Base-by-base conservation (phyloP, 1,139 yeast species). In the Kodamaea derodonti region DNA sequence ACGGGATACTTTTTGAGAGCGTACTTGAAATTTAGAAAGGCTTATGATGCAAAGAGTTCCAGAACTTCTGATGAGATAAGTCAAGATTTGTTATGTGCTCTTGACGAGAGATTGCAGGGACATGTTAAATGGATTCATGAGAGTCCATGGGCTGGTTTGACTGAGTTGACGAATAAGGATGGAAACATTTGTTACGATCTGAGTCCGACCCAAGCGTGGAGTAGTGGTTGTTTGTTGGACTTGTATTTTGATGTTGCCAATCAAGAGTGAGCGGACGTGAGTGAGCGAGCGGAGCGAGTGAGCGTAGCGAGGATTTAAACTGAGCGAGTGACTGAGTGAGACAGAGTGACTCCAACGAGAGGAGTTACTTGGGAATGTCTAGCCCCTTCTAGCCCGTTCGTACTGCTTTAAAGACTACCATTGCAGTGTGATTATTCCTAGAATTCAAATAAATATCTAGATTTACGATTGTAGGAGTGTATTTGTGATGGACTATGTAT, bases 161-260 rank as follows among this genome's bases (percentile, higher is more conserved):
- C 97, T 0, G 98, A 92, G 56, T 69, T 92, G 52, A 88, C 97
- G 5, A 88, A 92, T 54, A 86, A 84, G 58, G 81, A 84, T 50
- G 97, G 97, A 4, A 79, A 67, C 26, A 48, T 80, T 10, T 92
- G 97, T 57, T 51, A 58, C 12, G 98, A 92, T 56, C 85, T 95
- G 2, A 84, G 95, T 46, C 96, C 97, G 3, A 81, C 97, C 0
- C 98, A 92, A 57, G 97, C 97, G 0, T 92, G 98, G 98, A 84
- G 95, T 53, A 65, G 88, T 0, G 83, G 94, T 3, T 85, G 96
- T 49, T 62, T 92, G 41, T 62, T 92, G 33, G 97, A 92, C 54
- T 62, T 92, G 39, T 84, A 80, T 58, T 71, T 72, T 45, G 95
- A 87, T 51, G 56, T n/a, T 78, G 27, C 75, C 69, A 70, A 56